A percentile compares a stretch with the other conserved stretches of the same genome.
Conservation (phyloP, 805 yeast genomes). For the Clavispora fructus region DNA sequence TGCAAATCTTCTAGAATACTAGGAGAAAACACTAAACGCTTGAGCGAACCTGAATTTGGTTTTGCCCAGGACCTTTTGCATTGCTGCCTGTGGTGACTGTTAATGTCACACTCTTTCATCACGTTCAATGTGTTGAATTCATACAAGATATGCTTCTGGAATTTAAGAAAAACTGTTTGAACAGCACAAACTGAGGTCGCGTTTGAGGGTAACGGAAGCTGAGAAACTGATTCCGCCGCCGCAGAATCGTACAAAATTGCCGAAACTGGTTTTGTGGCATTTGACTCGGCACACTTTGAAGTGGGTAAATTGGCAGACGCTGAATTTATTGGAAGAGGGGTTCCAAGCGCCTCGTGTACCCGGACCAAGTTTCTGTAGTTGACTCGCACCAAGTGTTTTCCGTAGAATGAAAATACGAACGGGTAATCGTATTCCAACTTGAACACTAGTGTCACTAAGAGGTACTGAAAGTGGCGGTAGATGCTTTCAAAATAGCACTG, state of each 20-base stretch:
- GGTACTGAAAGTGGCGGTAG: slow-evolving; percentile 17
- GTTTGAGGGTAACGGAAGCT: not conserved
- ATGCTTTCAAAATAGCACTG: slow-evolving; percentile 6
- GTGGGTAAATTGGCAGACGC: too few species aligned
- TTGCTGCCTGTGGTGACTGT: slow-evolving; percentile 1
- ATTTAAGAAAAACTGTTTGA: slow-evolving; percentile 4
- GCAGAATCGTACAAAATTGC: not conserved
- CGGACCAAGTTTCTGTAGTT: slow-evolving; percentile 13
- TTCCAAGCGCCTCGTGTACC: slow-evolving; percentile 3
- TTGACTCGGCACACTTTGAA: too few species aligned
- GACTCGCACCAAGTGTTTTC: slow-evolving; percentile 19
- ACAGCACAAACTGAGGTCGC: not conserved
- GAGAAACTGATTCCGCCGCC: not conserved
- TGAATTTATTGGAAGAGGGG: not conserved
- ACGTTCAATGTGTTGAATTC: slow-evolving; percentile 18
- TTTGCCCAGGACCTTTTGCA: slow-evolving; percentile 1
- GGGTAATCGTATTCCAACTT: slow-evolving; percentile 26
- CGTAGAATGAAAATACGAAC: slow-evolving; percentile 26
- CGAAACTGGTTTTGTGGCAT: too few species aligned
- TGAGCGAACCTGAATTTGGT: not conserved
- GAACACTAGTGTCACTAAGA: slow-evolving; percentile 18
- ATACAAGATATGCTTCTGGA: slow-evolving; percentile 11
- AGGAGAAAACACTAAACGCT: not conserved
- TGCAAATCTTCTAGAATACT: not conserved
- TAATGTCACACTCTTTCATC: slow-evolving; percentile 15